Conservation (phyloP, 2,329 filamentous ascomycete species). For the Beauveria sp. region DNA sequence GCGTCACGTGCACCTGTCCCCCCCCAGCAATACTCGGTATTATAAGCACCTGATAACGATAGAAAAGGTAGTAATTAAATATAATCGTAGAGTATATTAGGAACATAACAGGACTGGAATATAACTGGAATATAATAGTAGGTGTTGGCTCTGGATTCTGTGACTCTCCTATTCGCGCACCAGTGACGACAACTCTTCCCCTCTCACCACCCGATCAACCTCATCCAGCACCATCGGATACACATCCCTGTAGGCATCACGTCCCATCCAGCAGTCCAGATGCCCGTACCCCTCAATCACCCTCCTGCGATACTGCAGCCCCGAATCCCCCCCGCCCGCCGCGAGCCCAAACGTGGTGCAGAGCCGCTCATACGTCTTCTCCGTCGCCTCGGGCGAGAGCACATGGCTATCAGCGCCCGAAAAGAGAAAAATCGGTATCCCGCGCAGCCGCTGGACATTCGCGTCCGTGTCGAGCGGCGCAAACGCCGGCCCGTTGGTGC, state of each 20-base stretch:
- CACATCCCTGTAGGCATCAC: constrained; percentile 51
- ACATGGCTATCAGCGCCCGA: constrained; percentile 50
- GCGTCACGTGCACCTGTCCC: too few relatives aligned
- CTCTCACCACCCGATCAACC: constrained; percentile 39
- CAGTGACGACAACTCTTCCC: not conserved
- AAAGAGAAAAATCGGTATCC: constrained; percentile 49
- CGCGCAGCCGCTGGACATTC: constrained; percentile 43
- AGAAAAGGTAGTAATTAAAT: too few relatives aligned
- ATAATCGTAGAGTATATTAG: too few relatives aligned
- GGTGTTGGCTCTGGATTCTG: too few relatives aligned
- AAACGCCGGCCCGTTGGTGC: constrained; percentile 42
- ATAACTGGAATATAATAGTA: too few relatives aligned
- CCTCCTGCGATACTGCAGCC: constrained; percentile 40
- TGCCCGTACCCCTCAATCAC: constrained; percentile 53
- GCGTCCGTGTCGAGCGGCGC: constrained; percentile 38
- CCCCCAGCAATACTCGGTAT: too few relatives aligned
- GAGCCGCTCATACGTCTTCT: constrained; percentile 44
- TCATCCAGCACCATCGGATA: constrained; percentile 49
- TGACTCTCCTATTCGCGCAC: too few relatives aligned
- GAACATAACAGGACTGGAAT: too few relatives aligned
- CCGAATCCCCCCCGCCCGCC: constrained; percentile 18
- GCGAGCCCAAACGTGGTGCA: constrained; percentile 41
- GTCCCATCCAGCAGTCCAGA: constrained; percentile 56
- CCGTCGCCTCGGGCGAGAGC: constrained; percentile 44
- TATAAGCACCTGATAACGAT: too few relatives aligned